A percentile compares a stretch with the other conserved stretches of the same genome.
Evolutionary conservation across 306 rosid genomes (phyloP).

Genomic region (Lablab purpureus): DNA sequence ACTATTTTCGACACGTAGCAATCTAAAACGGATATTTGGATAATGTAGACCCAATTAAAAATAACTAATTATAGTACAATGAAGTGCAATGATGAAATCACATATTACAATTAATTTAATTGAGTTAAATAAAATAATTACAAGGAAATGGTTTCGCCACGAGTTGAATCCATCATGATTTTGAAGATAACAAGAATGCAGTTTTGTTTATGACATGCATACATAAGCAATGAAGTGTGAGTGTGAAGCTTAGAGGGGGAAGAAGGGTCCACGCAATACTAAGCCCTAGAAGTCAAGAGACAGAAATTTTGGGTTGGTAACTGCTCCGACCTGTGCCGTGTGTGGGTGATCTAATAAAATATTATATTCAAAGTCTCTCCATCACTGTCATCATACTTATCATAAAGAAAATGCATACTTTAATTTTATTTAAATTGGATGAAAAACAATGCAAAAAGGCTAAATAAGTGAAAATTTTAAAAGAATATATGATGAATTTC

Average conservation of each 20-base stretch:
- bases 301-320: slow-evolving; percentile 48
- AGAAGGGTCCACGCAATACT: slow-evolving; percentile 48
- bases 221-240: slow-evolving; percentile 31
- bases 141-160: neutral
- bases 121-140: neutral
- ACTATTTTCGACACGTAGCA: slow-evolving; percentile 39
- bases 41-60: neutral
- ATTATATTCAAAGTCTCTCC: neutral
- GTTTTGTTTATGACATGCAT: neutral
- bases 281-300: slow-evolving; percentile 56
- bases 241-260: slow-evolving; percentile 28
- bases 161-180: neutral
- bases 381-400: neutral
- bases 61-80: neutral
- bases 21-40: neutral
- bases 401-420: neutral
- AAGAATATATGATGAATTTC: too few relatives aligned
- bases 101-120: too few relatives aligned
- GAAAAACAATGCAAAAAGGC: too few relatives aligned
- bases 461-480: too few relatives aligned
- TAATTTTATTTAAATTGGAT: too few relatives aligned
- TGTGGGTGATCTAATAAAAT: slow-evolving; percentile 24
- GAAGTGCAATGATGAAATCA: slow-evolving; percentile 3
- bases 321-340: slow-evolving; percentile 33
- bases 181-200: neutral